Evolutionary conservation across 148 eudicot genomes (phyloP).

Genomic region (Vaccinium myrtillus): DNA sequence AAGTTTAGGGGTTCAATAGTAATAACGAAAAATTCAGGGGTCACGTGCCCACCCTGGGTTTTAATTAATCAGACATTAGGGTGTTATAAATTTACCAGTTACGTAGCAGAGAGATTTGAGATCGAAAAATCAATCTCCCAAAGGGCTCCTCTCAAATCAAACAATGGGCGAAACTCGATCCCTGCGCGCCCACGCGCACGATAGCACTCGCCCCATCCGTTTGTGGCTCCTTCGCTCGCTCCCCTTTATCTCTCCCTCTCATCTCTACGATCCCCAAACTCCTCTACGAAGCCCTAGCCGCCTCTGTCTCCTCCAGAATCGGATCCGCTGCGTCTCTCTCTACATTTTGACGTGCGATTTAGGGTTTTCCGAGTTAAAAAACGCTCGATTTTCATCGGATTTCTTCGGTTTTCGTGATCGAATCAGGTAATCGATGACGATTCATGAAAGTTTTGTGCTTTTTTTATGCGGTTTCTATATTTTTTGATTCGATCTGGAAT

Average conservation of each 20-base stretch:
- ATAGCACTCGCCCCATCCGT: background rate
- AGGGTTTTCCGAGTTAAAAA: background rate
- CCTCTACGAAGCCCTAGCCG: conserved; percentile 6
- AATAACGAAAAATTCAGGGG: no score
- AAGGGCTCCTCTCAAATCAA: no score
- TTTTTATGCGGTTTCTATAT: background rate
- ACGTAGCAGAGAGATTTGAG: background rate
- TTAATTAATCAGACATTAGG: background rate
- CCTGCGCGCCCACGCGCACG: conserved; percentile 6
- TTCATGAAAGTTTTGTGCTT: background rate
- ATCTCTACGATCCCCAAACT: background rate
- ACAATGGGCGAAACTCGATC: background rate
- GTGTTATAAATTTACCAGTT: background rate
- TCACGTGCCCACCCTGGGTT: no score
- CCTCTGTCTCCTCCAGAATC: background rate
- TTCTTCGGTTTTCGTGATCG: background rate
- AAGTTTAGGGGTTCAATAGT: no score
- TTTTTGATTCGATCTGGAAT: background rate
- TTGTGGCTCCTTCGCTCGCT: background rate
- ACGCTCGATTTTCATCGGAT: background rate
- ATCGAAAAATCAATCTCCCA: background rate
- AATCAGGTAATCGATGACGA: background rate
- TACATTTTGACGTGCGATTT: background rate
- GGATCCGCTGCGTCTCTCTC: background rate
- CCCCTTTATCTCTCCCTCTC: background rate